Base-by-base conservation (phyloP, 257 asterid genomes). In the Solanum paucissectum region DNA sequence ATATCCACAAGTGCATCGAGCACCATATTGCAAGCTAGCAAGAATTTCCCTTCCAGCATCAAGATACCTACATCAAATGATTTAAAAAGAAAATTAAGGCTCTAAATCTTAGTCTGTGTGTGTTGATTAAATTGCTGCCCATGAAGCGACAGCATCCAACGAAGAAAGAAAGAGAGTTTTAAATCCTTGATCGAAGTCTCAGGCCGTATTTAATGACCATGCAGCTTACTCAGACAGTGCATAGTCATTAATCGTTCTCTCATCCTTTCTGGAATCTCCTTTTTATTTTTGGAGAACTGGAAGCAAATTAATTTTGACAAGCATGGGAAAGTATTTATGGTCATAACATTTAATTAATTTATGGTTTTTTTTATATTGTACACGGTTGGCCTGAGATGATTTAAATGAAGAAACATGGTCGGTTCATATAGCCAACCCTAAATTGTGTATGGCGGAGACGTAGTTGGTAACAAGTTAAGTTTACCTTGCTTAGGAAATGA, bases 11-110 rank as follows among this genome's bases (percentile, higher is more conserved):
- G 94, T 92, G 94, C 99, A 97, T 87, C 97, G 94, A 87, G 99
- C 98, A 21, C 94, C 98, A 76, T 93, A 93, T 77, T 97, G 99
- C 92, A 97, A 91, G 94, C 99, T 97, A 86, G 99, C 90, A 75
- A 97, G 99, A 94, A 97, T 94, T 87, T 96, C 99, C 88, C 99
- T 92, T 87, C 99, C 99, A 6, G 96, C 98, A 94, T 97, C 96
- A 88, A 97, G 98, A 92, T 91, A 97, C 87, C 99, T 97, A 89
- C 75, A 87, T 37, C 25, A 75, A 82, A 75, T 73, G 62, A 38
- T 88, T 74, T 32, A 46, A n/a, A 32, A 74, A 33, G 87, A 86
- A 86, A 38, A 62, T 60, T 64, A 64, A 49, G 37, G 36, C 46
- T 79, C 52, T 42, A 42, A 83, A 77, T n/a, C 32, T 18, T 40